These are phyloP conservation scores for Exophiala spinifera DNA, from an alignment of 2,329 filamentous ascomycete species.

Conservation along the genomic window DNA sequence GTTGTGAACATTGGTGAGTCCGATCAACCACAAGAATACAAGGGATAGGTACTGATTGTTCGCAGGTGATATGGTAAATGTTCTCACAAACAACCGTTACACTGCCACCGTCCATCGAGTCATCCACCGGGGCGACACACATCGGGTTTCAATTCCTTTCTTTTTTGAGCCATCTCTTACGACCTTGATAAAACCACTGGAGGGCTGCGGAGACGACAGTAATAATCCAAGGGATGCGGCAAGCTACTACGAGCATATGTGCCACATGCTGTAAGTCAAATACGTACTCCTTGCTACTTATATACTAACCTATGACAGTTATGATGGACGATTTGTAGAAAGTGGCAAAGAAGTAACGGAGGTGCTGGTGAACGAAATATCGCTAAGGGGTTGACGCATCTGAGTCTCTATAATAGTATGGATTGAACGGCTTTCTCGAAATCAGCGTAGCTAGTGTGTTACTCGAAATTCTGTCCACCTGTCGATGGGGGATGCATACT, in stretches of 20 bases:
- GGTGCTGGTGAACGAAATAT: constrained; percentile 10
- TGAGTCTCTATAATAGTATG: no score
- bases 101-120: constrained; percentile 10
- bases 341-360: constrained; percentile 2
- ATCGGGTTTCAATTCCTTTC: constrained; percentile 9
- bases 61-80: constrained; percentile 9
- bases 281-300: no score
- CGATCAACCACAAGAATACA: background rate
- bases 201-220: background rate
- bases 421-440: no score
- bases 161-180: constrained; percentile 9
- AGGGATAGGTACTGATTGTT: background rate
- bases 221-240: background rate
- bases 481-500: no score
- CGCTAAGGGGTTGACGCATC: constrained; percentile 1
- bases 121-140: constrained; percentile 1
- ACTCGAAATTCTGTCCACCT: no score
- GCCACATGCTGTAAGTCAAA: constrained; percentile 11
- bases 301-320: constrained; percentile 1
- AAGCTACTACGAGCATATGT: constrained; percentile 11
- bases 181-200: constrained; percentile 2
- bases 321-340: constrained; percentile 11
- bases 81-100: constrained; percentile 9
- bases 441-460: no score
- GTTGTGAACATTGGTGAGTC: constrained; percentile 48